Evolutionary conservation across 768 basidiomycete species (phyloP).

Genomic region (Tulasnella sp.): DNA sequence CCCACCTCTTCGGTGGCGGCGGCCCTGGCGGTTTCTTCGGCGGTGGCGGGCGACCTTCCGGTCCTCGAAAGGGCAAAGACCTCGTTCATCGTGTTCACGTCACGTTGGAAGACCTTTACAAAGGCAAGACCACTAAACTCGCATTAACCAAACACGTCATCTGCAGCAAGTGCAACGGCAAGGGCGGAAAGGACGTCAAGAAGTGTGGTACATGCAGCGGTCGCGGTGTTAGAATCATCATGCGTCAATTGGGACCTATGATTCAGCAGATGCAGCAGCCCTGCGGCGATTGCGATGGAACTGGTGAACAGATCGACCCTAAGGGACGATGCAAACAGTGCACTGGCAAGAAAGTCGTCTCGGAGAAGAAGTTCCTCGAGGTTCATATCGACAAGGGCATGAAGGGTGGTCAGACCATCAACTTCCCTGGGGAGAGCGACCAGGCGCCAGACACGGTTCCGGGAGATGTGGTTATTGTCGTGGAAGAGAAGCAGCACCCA

Average conservation of each 20-base stretch:
- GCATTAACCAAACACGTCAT: conserved; percentile 92
- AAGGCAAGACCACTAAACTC: conserved; percentile 96
- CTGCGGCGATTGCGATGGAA: conserved; percentile 86
- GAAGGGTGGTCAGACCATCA: conserved; percentile 86
- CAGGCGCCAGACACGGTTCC: conserved; percentile 81
- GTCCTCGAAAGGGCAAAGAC: conserved; percentile 91
- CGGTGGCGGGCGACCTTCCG: conserved; percentile 41
- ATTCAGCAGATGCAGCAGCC: conserved; percentile 96
- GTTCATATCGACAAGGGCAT: conserved; percentile 98
- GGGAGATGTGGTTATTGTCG: conserved; percentile 88
- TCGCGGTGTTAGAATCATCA: conserved; percentile 78
- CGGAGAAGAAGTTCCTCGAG: conserved; percentile 94
- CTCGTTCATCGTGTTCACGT: conserved; percentile 94
- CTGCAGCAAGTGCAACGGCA: conserved; percentile 88
- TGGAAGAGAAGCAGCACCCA: conserved; percentile 88
- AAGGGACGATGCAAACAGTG: conserved; percentile 89
- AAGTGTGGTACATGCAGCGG: conserved; percentile 69
- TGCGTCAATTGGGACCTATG: conserved; percentile 99
- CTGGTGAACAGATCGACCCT: conserved; percentile 88
- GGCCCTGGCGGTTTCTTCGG: conserved; percentile 38
- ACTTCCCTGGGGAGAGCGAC: conserved; percentile 83
- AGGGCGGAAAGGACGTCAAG: conserved; percentile 92
- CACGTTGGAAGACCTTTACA: conserved; percentile 97
- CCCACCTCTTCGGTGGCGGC: conserved; percentile 78
- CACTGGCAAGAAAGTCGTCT: conserved; percentile 88